phyloP scores from a whole-genome alignment of 2,329 filamentous ascomycete species.

The Botrytis medusae region DNA sequence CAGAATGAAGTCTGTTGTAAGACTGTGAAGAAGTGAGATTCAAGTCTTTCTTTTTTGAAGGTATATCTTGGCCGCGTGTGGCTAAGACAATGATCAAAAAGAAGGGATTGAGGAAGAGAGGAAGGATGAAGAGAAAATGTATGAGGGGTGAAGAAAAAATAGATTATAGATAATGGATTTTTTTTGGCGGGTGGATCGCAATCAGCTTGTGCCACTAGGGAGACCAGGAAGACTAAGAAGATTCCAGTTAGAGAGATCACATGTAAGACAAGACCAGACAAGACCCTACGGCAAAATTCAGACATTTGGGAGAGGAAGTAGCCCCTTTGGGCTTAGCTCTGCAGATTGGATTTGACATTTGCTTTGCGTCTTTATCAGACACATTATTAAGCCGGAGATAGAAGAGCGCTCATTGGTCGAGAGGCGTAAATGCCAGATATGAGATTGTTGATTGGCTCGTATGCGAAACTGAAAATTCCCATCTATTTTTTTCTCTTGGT shows the following conservation, averaged over 20 bases:
- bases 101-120: conserved; percentile 26
- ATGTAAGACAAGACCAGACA: neutral
- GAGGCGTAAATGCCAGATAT: neutral
- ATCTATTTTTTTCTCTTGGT: neutral
- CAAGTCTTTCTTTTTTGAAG: conserved; percentile 25
- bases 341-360: neutral
- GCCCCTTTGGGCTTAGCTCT: neutral
- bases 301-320: neutral
- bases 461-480: conserved; percentile 16
- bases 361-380: neutral
- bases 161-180: conserved; percentile 18
- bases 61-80: conserved; percentile 39
- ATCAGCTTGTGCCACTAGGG: neutral
- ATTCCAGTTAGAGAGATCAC: neutral
- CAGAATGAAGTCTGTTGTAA: conserved; percentile 25
- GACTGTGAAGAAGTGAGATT: neutral
- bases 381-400: neutral
- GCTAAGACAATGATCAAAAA: conserved; percentile 29
- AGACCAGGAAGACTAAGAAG: neutral
- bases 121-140: conserved; percentile 12
- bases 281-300: neutral
- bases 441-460: conserved; percentile 4
- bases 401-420: neutral
- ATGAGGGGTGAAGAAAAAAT: conserved; percentile 16
- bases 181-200: neutral